phyloP scores from a whole-genome alignment of 257 asterid genomes.

The Solanum ossicruentum region DNA sequence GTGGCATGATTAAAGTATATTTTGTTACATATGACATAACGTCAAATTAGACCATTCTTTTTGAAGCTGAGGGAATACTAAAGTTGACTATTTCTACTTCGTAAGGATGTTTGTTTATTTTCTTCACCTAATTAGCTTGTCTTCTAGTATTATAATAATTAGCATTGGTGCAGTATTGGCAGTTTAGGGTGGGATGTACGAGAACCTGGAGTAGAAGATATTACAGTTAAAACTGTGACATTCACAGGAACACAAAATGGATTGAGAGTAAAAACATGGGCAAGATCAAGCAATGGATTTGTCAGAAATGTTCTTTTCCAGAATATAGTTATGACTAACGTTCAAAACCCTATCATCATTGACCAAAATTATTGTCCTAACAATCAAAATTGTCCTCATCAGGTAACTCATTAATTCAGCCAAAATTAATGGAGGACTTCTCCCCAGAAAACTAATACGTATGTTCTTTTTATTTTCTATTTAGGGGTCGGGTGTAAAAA shows the following conservation, averaged over 20 bases:
- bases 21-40: too few species aligned
- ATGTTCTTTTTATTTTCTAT: neutral
- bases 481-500: neutral
- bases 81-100: neutral
- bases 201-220: neutral
- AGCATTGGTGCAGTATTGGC: neutral
- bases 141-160: neutral
- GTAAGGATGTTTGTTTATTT: neutral
- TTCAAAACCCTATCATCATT: neutral
- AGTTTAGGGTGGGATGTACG: neutral
- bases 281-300: neutral
- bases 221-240: neutral
- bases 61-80: neutral
- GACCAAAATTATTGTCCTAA: neutral
- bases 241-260: neutral
- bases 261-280: conserved; percentile 1
- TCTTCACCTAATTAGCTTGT: neutral
- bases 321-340: neutral
- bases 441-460: neutral
- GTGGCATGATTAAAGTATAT: too few species aligned
- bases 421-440: neutral
- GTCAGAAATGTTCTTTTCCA: neutral
- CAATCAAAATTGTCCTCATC: neutral
- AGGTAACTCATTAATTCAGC: neutral
- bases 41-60: too few species aligned